Percentiles rank a stretch among this genome's conserved stretches.
These are phyloP conservation scores for Candida smagusa DNA, from an alignment of 1,139 yeast genomes.

Conservation along the genomic window DNA sequence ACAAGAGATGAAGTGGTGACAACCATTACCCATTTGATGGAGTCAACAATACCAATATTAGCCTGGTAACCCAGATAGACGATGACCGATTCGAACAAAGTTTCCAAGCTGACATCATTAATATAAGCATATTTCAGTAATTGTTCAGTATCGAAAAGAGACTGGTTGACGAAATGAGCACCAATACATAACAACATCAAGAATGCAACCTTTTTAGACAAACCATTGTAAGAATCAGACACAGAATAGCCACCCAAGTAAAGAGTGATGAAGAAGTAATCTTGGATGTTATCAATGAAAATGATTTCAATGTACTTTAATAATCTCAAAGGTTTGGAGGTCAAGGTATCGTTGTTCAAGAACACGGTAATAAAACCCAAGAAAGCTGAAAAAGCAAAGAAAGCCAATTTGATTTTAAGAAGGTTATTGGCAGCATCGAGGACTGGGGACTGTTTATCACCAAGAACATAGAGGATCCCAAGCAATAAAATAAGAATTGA, in stretches of 20 bases:
- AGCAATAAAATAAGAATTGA: neutral
- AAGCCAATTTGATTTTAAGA: neutral
- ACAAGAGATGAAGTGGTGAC: slow-evolving; percentile 6
- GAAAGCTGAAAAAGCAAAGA: neutral
- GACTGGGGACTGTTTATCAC: neutral
- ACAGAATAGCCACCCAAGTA: slow-evolving; percentile 5
- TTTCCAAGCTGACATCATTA: slow-evolving; percentile 1
- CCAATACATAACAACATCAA: neutral
- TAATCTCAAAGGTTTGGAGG: neutral
- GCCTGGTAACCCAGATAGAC: slow-evolving; percentile 2
- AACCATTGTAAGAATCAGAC: neutral
- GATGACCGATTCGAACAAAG: slow-evolving; percentile 4
- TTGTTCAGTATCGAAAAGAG: neutral
- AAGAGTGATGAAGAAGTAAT: slow-evolving; percentile 3
- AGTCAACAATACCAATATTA: neutral
- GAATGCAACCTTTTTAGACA: neutral
- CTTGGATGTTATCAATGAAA: slow-evolving; percentile 1
- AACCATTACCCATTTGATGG: neutral
- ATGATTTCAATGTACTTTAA: neutral
- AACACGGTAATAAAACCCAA: neutral
- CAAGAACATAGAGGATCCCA: neutral
- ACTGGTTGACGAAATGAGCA: slow-evolving; percentile 1
- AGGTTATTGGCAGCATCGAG: neutral
- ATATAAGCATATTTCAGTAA: neutral
- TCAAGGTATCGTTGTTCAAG: neutral